Evolutionary conservation across 495 filamentous ascomycete species (phyloP).

Genomic region (Aspergillus nanangensis): DNA sequence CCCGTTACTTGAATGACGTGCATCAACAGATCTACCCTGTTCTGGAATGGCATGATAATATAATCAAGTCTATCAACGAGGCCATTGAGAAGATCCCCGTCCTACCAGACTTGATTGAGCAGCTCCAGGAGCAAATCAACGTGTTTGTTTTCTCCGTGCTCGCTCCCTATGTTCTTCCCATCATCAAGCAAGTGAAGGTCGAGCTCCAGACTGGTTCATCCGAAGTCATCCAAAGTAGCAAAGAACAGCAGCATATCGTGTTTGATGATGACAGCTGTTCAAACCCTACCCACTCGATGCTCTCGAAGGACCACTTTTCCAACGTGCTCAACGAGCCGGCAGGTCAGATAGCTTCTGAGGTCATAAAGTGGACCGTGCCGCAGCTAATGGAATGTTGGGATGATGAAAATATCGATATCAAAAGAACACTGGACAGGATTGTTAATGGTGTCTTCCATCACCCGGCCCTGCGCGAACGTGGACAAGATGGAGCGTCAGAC

Average conservation of each 20-base stretch:
- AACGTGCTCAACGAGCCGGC: conserved; percentile 86
- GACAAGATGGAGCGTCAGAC: conserved; percentile 67
- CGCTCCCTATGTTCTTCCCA: conserved; percentile 78
- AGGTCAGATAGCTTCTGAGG: conserved; percentile 71
- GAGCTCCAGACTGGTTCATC: conserved; percentile 80
- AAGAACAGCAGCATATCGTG: conserved; percentile 76
- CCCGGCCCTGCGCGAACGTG: conserved; percentile 65
- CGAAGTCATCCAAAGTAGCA: conserved; percentile 77
- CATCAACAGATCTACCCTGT: conserved; percentile 76
- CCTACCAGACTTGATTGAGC: conserved; percentile 71
- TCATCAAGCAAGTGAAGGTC: conserved; percentile 78
- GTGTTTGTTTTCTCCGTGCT: conserved; percentile 83
- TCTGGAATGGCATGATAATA: conserved; percentile 81
- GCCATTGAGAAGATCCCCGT: conserved; percentile 78
- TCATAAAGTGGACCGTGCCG: conserved; percentile 78
- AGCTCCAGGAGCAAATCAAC: conserved; percentile 73
- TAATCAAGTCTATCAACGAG: conserved; percentile 72
- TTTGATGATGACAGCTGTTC: conserved; percentile 71
- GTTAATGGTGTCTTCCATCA: conserved; percentile 84
- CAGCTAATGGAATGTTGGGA: conserved; percentile 86
- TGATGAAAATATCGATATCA: conserved; percentile 61
- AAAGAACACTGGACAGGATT: conserved; percentile 65
- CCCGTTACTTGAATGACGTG: conserved; percentile 58
- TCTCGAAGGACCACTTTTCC: conserved; percentile 90
- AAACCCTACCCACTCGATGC: conserved; percentile 93